Evolutionary conservation across 495 filamentous ascomycete genomes (phyloP), one percentile per base, ranked within the genome.

Genomic region (Thermothielavioides terrestris): DNA sequence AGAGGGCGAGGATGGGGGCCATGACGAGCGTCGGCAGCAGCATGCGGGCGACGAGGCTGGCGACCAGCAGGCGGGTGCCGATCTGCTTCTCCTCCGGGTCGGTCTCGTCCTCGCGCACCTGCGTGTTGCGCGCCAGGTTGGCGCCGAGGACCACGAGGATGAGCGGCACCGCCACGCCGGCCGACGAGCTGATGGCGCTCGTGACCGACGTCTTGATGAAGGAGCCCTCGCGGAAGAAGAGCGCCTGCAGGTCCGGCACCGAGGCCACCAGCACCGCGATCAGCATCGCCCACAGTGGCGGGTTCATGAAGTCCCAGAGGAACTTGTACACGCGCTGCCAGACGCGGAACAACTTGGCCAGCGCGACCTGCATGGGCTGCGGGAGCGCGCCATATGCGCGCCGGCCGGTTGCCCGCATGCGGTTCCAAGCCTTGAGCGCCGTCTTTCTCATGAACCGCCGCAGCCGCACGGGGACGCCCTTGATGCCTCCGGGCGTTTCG

Each of bases 111-210:
- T 61, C 53, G 60, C 76, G 62, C 10, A 11, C 10, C 66, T 75
- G 64, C 3, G 88, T 92, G 59, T 88, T 90, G 47, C 77, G 71
- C 9, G 85, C 94, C 35, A 98, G 72, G 58, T 98, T 97, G 46
- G 88, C 92, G 20, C 92, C 92, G 3, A 98, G 76, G 15, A 97
- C 91, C n/a, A 98, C 92, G 20, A 98, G 75, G 56, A 97, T 98
- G 39, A 98, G 72, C 0, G 92, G 92, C 4, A 98, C 90, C 3
- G 92, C 92, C 11, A 97, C 94, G 46, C 86, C 83, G 40, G 87
- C 91, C 47, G 83, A 88, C 57, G 92, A 88, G 12, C 71, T 69
- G 58, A 98, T 77, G 38, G 94, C 92, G 22, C 86, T 81, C 6
- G 89, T 96, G 42, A 96, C 85, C 2, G 88, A 94, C 70, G 94